Base-by-base conservation (phyloP, 2,329 filamentous ascomycete species). In the Exophiala spinifera region DNA sequence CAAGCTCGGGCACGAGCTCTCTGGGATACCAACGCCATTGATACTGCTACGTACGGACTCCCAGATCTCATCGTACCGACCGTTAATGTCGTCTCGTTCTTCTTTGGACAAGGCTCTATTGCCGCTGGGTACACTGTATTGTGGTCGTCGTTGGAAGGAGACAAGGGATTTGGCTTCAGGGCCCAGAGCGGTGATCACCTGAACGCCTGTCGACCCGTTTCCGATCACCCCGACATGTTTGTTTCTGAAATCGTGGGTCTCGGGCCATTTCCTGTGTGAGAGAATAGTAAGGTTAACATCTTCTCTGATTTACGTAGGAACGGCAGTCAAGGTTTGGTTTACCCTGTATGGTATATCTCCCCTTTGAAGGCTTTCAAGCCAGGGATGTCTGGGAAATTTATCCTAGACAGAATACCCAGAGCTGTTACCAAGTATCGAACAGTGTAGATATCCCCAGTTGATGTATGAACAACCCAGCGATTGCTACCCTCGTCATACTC, bases 401-500 rank as follows among this genome's bases (percentile, higher is more conserved):
- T 65, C 25, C 70, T 70, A 11, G 69, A 69, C 0, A 73, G 66
- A 13, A 73, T 66, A 0, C 73, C 73, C 31, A 72, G 66, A 7
- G 68, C 70, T 13, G 67, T 67, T 19, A 74, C 61, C 36, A 74
- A 61, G 61, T 72, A 76, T 6, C 67, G 72, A 10, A 55, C 69
- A 63, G 5, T 65, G 69, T 20, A 70, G 70, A 21, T 49, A 60
- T 37, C 61, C 57, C 8, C 75, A 74, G 36, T 71, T 68, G n/a
- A 69, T 20, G 67, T 63, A 74, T 13, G 65, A 5, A 82, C 61
- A 0, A 63, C 68, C 79, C 80, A 82, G 34, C 59, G 63, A 0
- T 65, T 66, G 0, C 67, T 47, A 0, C 56, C 55, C 1, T 67
- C 63, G 51, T 77, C 65, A 57, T 71, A 80, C 1, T 63, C 57